Evolutionary conservation across 1,284 basidiomycete species (phyloP).

Genomic region (Microbotryomycetes sp.): DNA sequence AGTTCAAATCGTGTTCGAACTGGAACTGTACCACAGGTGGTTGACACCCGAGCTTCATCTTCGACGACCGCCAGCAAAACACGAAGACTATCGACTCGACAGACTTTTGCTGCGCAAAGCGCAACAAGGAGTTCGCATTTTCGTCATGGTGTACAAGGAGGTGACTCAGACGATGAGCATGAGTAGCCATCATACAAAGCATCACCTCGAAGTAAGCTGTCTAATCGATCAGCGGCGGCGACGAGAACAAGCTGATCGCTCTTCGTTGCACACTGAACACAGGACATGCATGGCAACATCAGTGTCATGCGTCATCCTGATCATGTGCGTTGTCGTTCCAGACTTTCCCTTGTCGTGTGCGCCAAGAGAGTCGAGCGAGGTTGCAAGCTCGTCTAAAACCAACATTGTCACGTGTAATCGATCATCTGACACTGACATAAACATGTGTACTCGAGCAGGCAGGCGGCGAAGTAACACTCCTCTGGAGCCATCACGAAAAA

Average conservation of each 20-base stretch:
- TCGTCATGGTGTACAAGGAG: constrained; percentile 69
- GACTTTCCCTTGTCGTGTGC: constrained; percentile 31
- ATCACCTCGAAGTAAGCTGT: not conserved
- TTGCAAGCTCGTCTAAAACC: too few relatives aligned
- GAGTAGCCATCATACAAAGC: not conserved
- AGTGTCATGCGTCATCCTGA: constrained; percentile 55
- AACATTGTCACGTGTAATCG: too few relatives aligned
- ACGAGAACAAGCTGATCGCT: too few relatives aligned
- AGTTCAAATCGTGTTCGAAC: constrained; percentile 39
- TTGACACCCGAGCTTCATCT: constrained; percentile 85
- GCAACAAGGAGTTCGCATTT: constrained; percentile 78
- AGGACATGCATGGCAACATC: constrained; percentile 76
- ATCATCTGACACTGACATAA: constrained; percentile 61
- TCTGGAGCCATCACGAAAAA: constrained; percentile 45
- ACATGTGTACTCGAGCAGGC: too few relatives aligned
- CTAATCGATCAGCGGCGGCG: too few relatives aligned
- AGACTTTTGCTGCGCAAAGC: constrained; percentile 77
- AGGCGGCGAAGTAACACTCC: constrained; percentile 64
- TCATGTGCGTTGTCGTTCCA: constrained; percentile 1
- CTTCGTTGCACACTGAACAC: too few relatives aligned
- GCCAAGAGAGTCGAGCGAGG: too few relatives aligned
- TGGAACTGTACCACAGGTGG: constrained; percentile 50
- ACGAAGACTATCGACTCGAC: constrained; percentile 81
- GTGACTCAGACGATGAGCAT: constrained; percentile 77
- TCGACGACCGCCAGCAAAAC: constrained; percentile 73